phyloP scores from a whole-genome alignment of 768 basidiomycete species.

The Harrya chromipes region DNA sequence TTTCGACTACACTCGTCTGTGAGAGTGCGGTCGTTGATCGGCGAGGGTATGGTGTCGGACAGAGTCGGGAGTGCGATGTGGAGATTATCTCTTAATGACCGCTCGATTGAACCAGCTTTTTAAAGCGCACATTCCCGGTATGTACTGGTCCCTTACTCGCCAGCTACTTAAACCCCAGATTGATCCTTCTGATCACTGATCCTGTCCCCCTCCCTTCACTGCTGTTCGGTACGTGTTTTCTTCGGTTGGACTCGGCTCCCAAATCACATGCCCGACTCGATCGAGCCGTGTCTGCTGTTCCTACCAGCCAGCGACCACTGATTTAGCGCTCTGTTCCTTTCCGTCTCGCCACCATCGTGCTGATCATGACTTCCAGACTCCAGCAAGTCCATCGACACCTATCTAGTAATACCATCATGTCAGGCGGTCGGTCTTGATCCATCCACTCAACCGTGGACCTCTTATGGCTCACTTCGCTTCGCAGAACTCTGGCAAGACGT shows the following conservation, averaged over 20 bases:
- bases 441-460: neutral
- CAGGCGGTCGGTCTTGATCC: slow-evolving; percentile 46
- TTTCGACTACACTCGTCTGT: too few species aligned
- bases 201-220: too few species aligned
- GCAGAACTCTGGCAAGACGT: slow-evolving; percentile 74
- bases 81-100: too few species aligned
- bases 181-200: too few species aligned
- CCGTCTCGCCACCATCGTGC: neutral
- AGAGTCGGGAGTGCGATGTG: slow-evolving; percentile 1
- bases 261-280: slow-evolving; percentile 20
- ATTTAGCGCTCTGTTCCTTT: neutral
- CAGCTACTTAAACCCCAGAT: too few species aligned
- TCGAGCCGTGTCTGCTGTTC: neutral
- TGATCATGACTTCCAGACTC: slow-evolving; percentile 54
- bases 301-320: neutral
- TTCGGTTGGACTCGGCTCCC: too few species aligned
- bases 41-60: neutral
- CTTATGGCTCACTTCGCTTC: neutral
- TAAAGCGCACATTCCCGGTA: too few species aligned
- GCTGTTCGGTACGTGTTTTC: too few species aligned
- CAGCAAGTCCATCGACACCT: slow-evolving; percentile 60
- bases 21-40: neutral
- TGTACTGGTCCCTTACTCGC: too few species aligned
- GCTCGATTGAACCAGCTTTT: too few species aligned
- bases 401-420: slow-evolving; percentile 40